A percentile compares a stretch with the other conserved stretches of the same genome.
Conservation (phyloP, 495 filamentous ascomycete species). For the Penicillium steckii region DNA sequence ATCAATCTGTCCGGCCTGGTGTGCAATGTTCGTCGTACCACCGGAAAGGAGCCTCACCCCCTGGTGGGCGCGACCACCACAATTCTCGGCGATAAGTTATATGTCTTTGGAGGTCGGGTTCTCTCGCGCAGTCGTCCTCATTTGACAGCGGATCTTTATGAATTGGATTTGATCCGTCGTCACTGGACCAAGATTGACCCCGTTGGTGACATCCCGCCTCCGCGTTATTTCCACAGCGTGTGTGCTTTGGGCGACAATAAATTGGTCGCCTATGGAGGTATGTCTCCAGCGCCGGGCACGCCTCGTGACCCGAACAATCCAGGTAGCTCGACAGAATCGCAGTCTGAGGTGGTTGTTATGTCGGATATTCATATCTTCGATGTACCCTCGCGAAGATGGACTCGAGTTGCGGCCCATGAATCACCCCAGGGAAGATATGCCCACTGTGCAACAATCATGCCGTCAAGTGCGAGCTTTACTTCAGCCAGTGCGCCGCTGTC, state of each 20-base stretch:
- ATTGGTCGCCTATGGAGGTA: constrained; percentile 95
- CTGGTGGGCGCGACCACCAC: constrained; percentile 95
- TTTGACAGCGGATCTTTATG: constrained; percentile 85
- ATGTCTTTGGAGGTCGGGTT: constrained; percentile 90
- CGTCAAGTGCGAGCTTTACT: constrained; percentile 81
- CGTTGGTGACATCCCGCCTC: constrained; percentile 79
- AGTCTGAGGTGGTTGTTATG: constrained; percentile 93
- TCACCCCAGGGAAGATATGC: constrained; percentile 93
- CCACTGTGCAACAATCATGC: constrained; percentile 90
- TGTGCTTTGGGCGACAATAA: constrained; percentile 93
- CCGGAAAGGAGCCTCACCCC: constrained; percentile 85
- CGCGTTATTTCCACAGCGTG: constrained; percentile 95
- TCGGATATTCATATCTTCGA: constrained; percentile 97
- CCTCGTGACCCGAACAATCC: constrained; percentile 41
- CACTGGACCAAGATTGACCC: constrained; percentile 92
- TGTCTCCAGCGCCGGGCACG: constrained; percentile 72
- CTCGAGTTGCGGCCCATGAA: constrained; percentile 73
- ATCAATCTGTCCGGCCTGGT: constrained; percentile 82
- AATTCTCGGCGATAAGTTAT: constrained; percentile 88
- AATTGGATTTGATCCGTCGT: constrained; percentile 83
- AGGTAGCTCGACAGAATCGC: constrained; percentile 55
- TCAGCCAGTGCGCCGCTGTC: constrained; percentile 79
- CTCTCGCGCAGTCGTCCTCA: constrained; percentile 79
- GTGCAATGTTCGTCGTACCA: constrained; percentile 90
- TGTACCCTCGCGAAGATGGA: constrained; percentile 82